phyloP scores from a whole-genome alignment of 306 rosid species.

The Cucumis sativus region DNA sequence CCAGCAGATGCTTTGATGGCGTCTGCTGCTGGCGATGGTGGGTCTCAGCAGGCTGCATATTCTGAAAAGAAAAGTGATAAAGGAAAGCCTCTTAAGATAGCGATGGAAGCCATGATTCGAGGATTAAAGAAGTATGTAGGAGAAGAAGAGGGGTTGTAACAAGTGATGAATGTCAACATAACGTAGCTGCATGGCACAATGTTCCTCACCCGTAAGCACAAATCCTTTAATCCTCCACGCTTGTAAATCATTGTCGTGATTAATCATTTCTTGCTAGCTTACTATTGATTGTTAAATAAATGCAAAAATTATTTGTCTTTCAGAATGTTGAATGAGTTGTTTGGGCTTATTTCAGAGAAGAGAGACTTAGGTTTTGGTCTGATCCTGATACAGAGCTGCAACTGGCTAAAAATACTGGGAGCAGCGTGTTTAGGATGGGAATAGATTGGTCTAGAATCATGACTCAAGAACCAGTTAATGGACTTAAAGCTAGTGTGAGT shows the following conservation, averaged over 20 bases:
- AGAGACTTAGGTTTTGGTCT: constrained; percentile 96
- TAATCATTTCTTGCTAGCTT: neutral
- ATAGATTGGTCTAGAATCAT: constrained; percentile 90
- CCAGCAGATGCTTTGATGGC: constrained; percentile 48
- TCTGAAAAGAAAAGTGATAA: constrained; percentile 2
- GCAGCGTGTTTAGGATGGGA: constrained; percentile 85
- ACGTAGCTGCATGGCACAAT: constrained; percentile 96
- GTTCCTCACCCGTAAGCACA: constrained; percentile 77
- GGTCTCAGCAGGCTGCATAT: constrained; percentile 42
- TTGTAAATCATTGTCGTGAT: neutral
- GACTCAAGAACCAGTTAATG: constrained; percentile 64
- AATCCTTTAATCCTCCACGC: neutral
- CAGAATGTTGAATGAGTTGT: constrained; percentile 7
- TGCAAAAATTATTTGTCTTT: neutral
- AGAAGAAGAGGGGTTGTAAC: constrained; percentile 26
- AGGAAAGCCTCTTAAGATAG: constrained; percentile 58
- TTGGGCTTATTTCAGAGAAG: constrained; percentile 57
- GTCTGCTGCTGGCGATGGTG: constrained; percentile 71
- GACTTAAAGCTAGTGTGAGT: constrained; percentile 61
- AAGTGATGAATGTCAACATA: constrained; percentile 32
- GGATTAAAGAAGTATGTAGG: constrained; percentile 51
- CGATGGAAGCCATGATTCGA: constrained; percentile 92
- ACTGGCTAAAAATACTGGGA: constrained; percentile 76
- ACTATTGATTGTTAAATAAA: neutral
- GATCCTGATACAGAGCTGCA: constrained; percentile 91